Conservation (phyloP, 371 early-diverging fungal genomes). For the Umbelopsis sp. region DNA sequence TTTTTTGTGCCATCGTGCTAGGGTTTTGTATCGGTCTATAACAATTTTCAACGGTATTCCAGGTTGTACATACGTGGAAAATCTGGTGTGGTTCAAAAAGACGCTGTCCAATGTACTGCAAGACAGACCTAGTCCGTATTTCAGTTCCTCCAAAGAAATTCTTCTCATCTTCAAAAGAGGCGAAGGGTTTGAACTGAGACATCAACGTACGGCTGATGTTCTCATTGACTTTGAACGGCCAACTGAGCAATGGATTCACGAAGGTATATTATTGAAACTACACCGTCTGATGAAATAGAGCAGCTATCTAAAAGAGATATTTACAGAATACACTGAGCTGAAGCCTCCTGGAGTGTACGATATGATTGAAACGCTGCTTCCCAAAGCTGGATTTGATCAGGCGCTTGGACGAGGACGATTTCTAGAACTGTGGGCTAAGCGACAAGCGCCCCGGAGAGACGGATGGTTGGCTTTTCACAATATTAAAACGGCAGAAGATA, state of each 20-base stretch:
- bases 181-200: constrained; percentile 65
- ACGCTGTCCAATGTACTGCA: constrained; percentile 54
- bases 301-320: too few relatives aligned
- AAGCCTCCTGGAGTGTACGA: constrained; percentile 60
- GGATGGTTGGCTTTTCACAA: constrained; percentile 68
- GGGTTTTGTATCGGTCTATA: neutral
- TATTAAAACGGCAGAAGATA: constrained; percentile 31
- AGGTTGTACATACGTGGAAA: constrained; percentile 71
- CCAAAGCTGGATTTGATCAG: constrained; percentile 52
- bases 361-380: constrained; percentile 70
- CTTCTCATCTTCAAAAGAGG: constrained; percentile 71
- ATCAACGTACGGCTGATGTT: constrained; percentile 68
- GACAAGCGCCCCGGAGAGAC: constrained; percentile 42
- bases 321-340: constrained; percentile 55
- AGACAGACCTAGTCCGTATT: constrained; percentile 53
- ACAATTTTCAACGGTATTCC: neutral
- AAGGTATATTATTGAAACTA: constrained; percentile 24
- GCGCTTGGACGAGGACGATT: constrained; percentile 50
- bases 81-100: constrained; percentile 70
- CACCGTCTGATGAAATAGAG: too few relatives aligned
- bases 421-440: constrained; percentile 58
- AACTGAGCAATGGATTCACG: constrained; percentile 52
- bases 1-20: neutral
- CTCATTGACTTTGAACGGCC: constrained; percentile 66
- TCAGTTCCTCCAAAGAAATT: constrained; percentile 57